Conservation (phyloP, 2,329 filamentous ascomycete species). For the Colletotrichum orbiculare region DNA sequence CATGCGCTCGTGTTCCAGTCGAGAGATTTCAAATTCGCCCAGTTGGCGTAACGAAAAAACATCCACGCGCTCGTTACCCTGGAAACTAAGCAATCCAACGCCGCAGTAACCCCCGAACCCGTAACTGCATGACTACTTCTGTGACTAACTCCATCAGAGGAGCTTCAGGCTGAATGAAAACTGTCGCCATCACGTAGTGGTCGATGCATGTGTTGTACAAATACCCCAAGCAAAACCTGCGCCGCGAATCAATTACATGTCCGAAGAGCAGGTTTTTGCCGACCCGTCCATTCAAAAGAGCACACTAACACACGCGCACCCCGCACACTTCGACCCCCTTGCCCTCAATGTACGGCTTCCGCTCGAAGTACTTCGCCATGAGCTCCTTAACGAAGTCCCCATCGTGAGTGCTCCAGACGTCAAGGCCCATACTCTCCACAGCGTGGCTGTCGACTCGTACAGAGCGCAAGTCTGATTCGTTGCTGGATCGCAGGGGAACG, state of each 20-base stretch:
- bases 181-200: no score
- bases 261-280: background rate
- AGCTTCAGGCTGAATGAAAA: no score
- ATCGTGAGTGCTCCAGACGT: constrained; percentile 80
- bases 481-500: constrained; percentile 40
- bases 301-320: constrained; percentile 70
- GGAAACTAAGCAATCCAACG: no score
- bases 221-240: background rate
- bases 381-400: constrained; percentile 75
- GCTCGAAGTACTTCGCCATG: constrained; percentile 72
- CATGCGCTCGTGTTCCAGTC: no score
- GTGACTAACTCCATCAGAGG: no score
- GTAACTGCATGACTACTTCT: no score
- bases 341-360: constrained; percentile 71
- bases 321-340: constrained; percentile 81
- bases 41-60: no score
- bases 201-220: no score
- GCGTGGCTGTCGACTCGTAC: constrained; percentile 73
- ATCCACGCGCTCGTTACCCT: no score
- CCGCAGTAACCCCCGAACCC: no score
- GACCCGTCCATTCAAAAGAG: background rate
- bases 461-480: constrained; percentile 44
- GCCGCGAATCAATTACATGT: background rate
- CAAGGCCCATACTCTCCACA: constrained; percentile 78
- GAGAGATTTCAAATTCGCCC: no score